These are phyloP conservation scores for Lasiodiplodia theobromae DNA, from an alignment of 2,329 filamentous ascomycete genomes.

Conservation along the genomic window DNA sequence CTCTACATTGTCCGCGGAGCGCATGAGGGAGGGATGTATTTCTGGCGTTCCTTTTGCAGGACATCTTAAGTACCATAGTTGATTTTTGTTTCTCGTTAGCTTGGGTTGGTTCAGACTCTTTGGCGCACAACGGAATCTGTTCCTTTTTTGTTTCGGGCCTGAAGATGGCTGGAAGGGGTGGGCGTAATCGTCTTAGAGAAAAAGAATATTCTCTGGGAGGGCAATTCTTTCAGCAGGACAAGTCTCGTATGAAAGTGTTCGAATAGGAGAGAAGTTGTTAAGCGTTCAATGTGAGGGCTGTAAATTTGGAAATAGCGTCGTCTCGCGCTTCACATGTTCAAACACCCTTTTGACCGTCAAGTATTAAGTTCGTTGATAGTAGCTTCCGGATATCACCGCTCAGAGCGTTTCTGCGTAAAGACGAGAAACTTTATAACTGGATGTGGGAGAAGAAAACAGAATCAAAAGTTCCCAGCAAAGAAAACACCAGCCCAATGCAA, in stretches of 20 bases:
- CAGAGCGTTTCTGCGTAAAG: background rate
- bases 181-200: slow-evolving; percentile 5
- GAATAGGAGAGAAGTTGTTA: background rate
- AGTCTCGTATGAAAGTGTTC: background rate
- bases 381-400: slow-evolving; percentile 12
- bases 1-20: background rate
- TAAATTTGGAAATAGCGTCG: background rate
- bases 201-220: slow-evolving; percentile 9
- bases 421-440: background rate
- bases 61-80: background rate
- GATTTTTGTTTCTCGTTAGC: background rate
- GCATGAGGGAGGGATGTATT: background rate
- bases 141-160: background rate
- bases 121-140: background rate
- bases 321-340: background rate
- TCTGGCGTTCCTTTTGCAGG: slow-evolving; percentile 15
- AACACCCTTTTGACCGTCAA: background rate
- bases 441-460: background rate
- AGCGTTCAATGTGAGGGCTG: background rate
- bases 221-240: background rate
- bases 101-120: slow-evolving; percentile 7
- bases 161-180: background rate
- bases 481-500: slow-evolving; percentile 30
- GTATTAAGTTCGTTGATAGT: slow-evolving; percentile 3
- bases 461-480: background rate